These are phyloP conservation scores for Lignosus rhinocerotis DNA, from an alignment of 1,284 basidiomycete species.

Conservation along the genomic window DNA sequence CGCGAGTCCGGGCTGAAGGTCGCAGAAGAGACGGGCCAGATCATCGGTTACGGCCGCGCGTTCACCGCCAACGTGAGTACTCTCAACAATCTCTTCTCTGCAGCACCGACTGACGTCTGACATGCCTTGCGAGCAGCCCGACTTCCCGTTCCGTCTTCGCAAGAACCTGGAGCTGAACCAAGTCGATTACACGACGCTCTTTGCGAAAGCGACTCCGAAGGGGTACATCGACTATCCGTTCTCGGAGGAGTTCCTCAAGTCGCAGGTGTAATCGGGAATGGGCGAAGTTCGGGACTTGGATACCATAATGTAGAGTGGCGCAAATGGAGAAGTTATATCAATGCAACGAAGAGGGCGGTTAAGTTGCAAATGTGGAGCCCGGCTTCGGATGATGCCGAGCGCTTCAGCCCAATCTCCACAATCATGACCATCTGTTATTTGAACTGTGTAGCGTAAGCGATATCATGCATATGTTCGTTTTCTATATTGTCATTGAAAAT, in stretches of 20 bases:
- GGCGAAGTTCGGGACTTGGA: too few relatives aligned
- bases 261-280: background rate
- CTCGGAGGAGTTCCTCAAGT: slow-evolving; percentile 19
- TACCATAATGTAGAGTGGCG: too few relatives aligned
- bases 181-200: slow-evolving; percentile 13
- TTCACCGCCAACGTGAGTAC: slow-evolving; percentile 45
- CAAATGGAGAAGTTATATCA: too few relatives aligned
- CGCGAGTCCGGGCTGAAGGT: slow-evolving; percentile 27
- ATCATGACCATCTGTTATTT: too few relatives aligned
- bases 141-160: slow-evolving; percentile 18
- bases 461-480: too few relatives aligned
- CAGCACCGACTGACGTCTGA: background rate
- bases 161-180: slow-evolving; percentile 17
- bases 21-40: slow-evolving; percentile 36
- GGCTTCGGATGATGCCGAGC: too few relatives aligned
- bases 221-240: slow-evolving; percentile 25
- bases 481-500: too few relatives aligned
- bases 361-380: too few relatives aligned
- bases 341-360: too few relatives aligned
- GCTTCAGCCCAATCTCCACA: too few relatives aligned
- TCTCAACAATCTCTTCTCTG: too few relatives aligned
- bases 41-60: slow-evolving; percentile 48
- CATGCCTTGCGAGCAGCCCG: slow-evolving; percentile 11
- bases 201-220: slow-evolving; percentile 26
- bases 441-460: too few relatives aligned